These are phyloP conservation scores for Colletotrichum kahawae DNA, from an alignment of 2,329 filamentous ascomycete genomes.

Conservation along the genomic window DNA sequence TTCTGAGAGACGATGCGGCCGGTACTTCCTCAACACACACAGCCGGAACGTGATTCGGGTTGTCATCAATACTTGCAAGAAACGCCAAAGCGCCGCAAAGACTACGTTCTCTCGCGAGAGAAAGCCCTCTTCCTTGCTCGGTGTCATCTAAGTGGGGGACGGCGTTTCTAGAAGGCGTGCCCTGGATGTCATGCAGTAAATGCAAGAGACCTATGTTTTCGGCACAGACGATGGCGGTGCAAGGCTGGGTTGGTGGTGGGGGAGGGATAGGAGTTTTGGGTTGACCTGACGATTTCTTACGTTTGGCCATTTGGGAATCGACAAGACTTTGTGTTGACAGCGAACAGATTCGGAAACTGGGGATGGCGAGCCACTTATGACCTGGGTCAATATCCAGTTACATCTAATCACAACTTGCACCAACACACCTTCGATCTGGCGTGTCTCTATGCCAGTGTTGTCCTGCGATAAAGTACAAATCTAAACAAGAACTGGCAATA, in stretches of 20 bases:
- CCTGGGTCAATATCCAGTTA: background rate
- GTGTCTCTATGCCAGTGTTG: background rate
- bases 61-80: background rate
- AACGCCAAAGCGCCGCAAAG: background rate
- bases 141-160: background rate
- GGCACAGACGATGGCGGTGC: background rate
- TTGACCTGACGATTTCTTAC: background rate
- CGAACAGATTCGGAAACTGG: background rate
- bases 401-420: background rate
- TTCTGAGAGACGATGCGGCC: background rate
- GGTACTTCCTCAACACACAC: background rate
- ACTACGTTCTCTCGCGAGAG: background rate
- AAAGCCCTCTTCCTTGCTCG: background rate
- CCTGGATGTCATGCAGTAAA: background rate
- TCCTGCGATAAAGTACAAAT: background rate
- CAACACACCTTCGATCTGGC: background rate
- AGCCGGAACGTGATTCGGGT: background rate
- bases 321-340: background rate
- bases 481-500: background rate
- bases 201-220: background rate
- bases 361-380: background rate
- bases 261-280: background rate
- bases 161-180: background rate
- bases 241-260: background rate
- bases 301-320: background rate